Evolutionary conservation across 306 rosid genomes (phyloP), one percentile per base, ranked within the genome.

Genomic region (Echinosophora koreensis): DNA sequence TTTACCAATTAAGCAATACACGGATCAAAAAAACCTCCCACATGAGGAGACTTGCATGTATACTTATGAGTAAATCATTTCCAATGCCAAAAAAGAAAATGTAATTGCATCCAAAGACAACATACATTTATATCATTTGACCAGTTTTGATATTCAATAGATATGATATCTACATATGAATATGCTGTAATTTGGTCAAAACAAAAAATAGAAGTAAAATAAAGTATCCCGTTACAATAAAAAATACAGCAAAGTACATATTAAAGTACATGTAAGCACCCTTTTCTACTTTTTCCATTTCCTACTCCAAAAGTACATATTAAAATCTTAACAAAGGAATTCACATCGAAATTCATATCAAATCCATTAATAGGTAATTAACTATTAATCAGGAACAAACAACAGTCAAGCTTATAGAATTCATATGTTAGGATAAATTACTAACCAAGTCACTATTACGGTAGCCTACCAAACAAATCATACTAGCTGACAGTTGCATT

Each of bases 131-230:
- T 74, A 39, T 71, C 85, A 73, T 66, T 71, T 60, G 74, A 81
- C 64, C n/a, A 34, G 35, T 71, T 77, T 37, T 47, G 22, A n/a
- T 34, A 56, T 74, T 62, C 66, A 81, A 73, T 1, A 27, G 34
- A 47, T 54, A n/a, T 34, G 38, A 77, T 66, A 82, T 77, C 74
- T 73, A 77, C 85, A 62, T 55, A 39, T 35, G 51, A 73, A 72
- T 67, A 69, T 68, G 65, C 9, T 68, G 72, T 30, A 60, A 62
- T 7, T 32, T 56, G 46, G 68, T 41, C 66, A 59, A 44, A 14
- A 42, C 42, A 27, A 50, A 5, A 47, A 54, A 13, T 3, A 60
- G 52, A 39, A 35, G 17, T 55, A 46, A 58, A 32, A 12, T 5
- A 57, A 60, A 37, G 7, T 18, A 47, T 17, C 57, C 41, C 18